Percentiles rank a stretch among this genome's conserved stretches.
phyloP scores from a whole-genome alignment of 2,329 filamentous ascomycete species.

The Emergomyces africanus region DNA sequence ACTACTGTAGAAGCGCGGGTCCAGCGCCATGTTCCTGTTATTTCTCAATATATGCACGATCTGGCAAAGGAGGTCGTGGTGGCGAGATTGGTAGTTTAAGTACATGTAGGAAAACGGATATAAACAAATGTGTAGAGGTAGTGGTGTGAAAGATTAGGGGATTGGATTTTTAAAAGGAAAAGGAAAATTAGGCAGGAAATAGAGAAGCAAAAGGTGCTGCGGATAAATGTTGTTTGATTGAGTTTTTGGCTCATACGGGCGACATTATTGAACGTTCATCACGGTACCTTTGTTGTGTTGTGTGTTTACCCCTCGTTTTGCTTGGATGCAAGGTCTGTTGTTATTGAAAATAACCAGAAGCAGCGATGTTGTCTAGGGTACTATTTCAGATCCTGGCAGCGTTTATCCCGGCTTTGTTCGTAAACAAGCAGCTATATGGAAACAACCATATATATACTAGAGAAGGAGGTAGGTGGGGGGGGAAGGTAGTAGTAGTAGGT shows the following conservation, averaged over 20 bases:
- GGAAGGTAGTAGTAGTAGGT: background rate
- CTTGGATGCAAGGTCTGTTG: background rate
- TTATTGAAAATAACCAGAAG: background rate
- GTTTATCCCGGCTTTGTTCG: background rate
- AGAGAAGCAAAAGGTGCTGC: background rate
- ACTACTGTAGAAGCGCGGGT: conserved; percentile 27
- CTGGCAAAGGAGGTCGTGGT: conserved; percentile 27
- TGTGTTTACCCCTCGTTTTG: background rate
- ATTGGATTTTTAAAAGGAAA: background rate
- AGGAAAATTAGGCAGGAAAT: background rate
- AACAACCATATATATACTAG: background rate
- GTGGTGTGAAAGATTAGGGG: background rate
- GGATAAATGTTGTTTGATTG: background rate
- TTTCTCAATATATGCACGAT: conserved; percentile 28
- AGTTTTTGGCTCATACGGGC: background rate
- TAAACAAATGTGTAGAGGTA: background rate
- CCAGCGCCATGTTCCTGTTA: conserved; percentile 28
- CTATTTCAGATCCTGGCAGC: background rate
- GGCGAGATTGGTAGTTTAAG: conserved; percentile 24
- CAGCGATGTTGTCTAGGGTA: background rate
- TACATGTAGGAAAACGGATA: conserved; percentile 25
- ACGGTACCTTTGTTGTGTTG: conserved; percentile 2
- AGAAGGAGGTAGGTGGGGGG: background rate
- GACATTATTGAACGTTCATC: background rate
- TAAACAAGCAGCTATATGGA: background rate